phyloP scores from a whole-genome alignment of 768 basidiomycete species.

The Calvatia gigantea region DNA sequence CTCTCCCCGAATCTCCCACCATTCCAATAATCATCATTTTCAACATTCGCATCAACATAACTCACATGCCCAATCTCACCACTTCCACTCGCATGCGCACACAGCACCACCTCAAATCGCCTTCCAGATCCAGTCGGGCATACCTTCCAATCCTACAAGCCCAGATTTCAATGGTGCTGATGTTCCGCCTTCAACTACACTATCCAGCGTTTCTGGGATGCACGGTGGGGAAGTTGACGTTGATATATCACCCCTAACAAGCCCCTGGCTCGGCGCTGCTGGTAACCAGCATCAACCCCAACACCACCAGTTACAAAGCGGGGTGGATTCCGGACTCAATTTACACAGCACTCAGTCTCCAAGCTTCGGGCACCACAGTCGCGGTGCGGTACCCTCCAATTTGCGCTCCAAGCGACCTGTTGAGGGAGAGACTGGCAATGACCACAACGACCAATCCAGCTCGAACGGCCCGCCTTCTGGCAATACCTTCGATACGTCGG shows the following conservation, averaged over 20 bases:
- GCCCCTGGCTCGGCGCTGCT: conserved; percentile 72
- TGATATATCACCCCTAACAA: conserved; percentile 77
- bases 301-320: background rate
- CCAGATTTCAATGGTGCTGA: conserved; percentile 21
- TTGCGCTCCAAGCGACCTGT: background rate
- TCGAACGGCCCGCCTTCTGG: background rate
- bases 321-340: background rate
- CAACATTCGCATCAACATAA: conserved; percentile 14
- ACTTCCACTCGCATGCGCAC: conserved; percentile 7
- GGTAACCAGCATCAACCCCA: background rate
- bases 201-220: conserved; percentile 13
- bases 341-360: background rate
- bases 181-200: conserved; percentile 25
- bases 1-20: conserved; percentile 8
- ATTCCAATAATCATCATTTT: conserved; percentile 2
- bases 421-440: background rate
- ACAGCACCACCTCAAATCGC: conserved; percentile 66
- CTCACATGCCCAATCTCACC: conserved; percentile 14
- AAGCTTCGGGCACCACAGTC: background rate
- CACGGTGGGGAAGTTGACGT: conserved; percentile 55
- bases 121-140: conserved; percentile 36
- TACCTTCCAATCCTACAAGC: conserved; percentile 10
- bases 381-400: background rate
- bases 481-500: background rate
- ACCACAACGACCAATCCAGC: background rate